A percentile compares a stretch with the other conserved stretches of the same genome.
Conservation (phyloP, 768 basidiomycete genomes). For the Naganishia vaughanmartiniae region DNA sequence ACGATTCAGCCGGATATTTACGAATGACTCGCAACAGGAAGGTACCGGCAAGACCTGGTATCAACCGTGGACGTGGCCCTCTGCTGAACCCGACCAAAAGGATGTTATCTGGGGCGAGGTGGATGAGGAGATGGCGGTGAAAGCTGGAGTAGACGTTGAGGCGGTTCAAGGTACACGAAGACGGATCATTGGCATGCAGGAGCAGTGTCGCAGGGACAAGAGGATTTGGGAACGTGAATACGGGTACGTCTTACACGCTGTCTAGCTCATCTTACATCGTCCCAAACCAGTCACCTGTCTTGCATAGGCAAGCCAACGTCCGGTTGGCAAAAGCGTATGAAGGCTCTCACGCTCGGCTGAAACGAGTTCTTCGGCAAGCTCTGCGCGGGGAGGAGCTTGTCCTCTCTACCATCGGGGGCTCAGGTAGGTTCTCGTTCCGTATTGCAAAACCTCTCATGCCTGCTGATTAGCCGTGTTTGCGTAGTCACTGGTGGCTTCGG, state of each 20-base stretch:
- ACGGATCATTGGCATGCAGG: constrained; percentile 14
- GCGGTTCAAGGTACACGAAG: constrained; percentile 6
- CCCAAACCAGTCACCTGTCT: not conserved
- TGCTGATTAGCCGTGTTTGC: not conserved
- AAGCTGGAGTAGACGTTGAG: not conserved
- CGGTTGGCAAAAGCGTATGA: constrained; percentile 23
- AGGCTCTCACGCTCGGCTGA: constrained; percentile 25
- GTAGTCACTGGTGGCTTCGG: constrained; percentile 48
- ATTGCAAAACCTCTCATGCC: not conserved
- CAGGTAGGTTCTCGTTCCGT: constrained; percentile 35
- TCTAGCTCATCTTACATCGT: not conserved
- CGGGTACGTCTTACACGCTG: constrained; percentile 7
- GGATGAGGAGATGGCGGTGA: not conserved
- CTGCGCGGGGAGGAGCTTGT: constrained; percentile 44
- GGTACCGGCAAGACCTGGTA: not conserved
- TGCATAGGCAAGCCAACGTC: constrained; percentile 17
- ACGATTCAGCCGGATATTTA: constrained; percentile 2
- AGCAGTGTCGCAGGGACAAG: not conserved
- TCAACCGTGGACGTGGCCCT: constrained; percentile 7
- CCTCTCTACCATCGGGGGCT: constrained; percentile 45
- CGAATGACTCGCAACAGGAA: not conserved
- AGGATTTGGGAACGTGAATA: constrained; percentile 10
- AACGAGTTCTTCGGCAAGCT: constrained; percentile 36
- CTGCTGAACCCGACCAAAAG: not conserved
- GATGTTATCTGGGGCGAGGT: not conserved